phyloP scores from a whole-genome alignment of 2,329 filamentous ascomycete genomes.

The Simplicillium aogashimaense region DNA sequence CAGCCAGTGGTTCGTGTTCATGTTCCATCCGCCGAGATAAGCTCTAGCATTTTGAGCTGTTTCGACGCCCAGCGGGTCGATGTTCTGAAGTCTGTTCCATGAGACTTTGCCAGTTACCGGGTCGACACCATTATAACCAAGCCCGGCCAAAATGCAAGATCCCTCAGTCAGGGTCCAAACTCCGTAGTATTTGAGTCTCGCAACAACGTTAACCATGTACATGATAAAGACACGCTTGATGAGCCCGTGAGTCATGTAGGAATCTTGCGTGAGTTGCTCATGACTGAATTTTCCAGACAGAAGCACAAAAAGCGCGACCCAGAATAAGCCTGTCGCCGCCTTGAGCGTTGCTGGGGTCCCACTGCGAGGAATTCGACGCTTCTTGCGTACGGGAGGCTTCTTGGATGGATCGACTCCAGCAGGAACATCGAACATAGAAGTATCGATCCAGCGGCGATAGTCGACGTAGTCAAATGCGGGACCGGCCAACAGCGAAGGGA shows the following conservation, averaged over 20 bases:
- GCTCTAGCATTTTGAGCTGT: conserved; percentile 86
- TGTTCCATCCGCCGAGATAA: conserved; percentile 92
- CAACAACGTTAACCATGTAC: conserved; percentile 73
- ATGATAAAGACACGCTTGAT: conserved; percentile 66
- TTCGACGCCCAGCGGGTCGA: conserved; percentile 78
- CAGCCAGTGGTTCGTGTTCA: conserved; percentile 96
- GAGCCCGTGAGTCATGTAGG: conserved; percentile 59
- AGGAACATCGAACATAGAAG: conserved; percentile 85
- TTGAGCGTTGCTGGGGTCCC: conserved; percentile 77
- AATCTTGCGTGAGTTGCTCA: conserved; percentile 51
- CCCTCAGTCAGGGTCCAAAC: conserved; percentile 93
- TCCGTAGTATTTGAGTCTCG: conserved; percentile 90
- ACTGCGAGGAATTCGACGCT: conserved; percentile 85
- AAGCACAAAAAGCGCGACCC: conserved; percentile 71
- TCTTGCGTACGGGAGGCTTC: conserved; percentile 76
- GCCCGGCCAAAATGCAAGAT: conserved; percentile 82
- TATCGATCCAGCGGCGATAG: conserved; percentile 87
- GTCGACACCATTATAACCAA: conserved; percentile 92
- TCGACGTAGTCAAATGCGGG: conserved; percentile 93
- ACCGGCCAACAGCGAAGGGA: conserved; percentile 80
- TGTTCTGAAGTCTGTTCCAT: conserved; percentile 84
- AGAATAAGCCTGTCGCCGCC: conserved; percentile 59
- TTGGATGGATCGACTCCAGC: conserved; percentile 74
- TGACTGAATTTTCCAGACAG: conserved; percentile 59
- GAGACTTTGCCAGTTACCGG: conserved; percentile 72